Evolutionary conservation across 441 rosid species (phyloP).

Genomic region (Geranium incanum): DNA sequence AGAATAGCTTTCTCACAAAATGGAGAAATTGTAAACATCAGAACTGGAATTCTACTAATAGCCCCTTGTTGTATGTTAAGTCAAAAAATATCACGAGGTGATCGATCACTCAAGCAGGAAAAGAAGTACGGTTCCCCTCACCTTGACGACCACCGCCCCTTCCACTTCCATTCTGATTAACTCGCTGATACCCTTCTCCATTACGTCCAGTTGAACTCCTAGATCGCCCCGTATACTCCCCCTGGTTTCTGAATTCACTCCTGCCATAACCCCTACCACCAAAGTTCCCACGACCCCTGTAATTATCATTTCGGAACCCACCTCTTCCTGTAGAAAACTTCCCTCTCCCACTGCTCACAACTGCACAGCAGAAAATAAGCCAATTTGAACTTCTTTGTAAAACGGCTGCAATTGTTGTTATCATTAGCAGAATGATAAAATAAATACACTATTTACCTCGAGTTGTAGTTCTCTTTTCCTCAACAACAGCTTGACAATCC

Average conservation of each 20-base stretch:
- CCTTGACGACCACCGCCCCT: conserved; percentile 53
- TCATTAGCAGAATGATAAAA: background rate
- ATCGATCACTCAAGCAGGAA: conserved; percentile 10
- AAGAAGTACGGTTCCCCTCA: conserved; percentile 32
- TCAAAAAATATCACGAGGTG: conserved; percentile 24
- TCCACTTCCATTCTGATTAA: conserved; percentile 54
- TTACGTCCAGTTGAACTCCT: conserved; percentile 50
- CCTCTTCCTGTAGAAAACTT: conserved; percentile 64
- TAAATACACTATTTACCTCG: conserved; percentile 40
- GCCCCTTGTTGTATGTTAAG: conserved; percentile 25
- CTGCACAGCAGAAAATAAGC: conserved; percentile 25
- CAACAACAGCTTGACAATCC: conserved; percentile 56
- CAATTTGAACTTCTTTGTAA: background rate
- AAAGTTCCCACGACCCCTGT: conserved; percentile 55
- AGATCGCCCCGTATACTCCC: conserved; percentile 58
- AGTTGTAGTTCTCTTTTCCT: conserved; percentile 76
- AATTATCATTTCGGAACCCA: conserved; percentile 56
- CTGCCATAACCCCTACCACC: conserved; percentile 67
- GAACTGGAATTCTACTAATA: conserved; percentile 25
- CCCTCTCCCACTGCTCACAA: conserved; percentile 50
- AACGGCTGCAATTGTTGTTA: background rate
- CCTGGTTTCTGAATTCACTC: conserved; percentile 56
- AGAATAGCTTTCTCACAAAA: conserved; percentile 14
- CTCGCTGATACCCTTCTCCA: conserved; percentile 55
- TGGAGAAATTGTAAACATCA: conserved; percentile 18